Evolutionary conservation across 495 filamentous ascomycete species (phyloP).

Genomic region (Aspergillus bertholletiae): DNA sequence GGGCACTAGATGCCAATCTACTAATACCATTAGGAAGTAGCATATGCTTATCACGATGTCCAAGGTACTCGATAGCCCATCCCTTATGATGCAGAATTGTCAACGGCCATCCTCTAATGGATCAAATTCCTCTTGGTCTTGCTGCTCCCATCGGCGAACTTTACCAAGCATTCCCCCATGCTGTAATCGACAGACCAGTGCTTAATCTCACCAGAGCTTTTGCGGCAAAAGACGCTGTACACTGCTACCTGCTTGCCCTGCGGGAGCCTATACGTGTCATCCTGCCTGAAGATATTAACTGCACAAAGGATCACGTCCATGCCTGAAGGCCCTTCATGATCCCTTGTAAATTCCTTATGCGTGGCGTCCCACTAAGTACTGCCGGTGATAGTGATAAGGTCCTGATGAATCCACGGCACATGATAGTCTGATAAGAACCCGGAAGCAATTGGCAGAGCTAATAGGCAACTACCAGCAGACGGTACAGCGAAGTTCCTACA

Average conservation of each 20-base stretch:
- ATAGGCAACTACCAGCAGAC: too few relatives aligned
- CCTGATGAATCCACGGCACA: slow-evolving; percentile 8
- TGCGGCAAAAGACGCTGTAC: neutral
- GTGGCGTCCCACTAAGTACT: slow-evolving; percentile 7
- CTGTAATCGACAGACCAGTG: neutral
- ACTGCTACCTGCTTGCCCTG: neutral
- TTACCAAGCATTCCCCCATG: slow-evolving; percentile 2
- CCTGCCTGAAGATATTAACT: slow-evolving; percentile 20
- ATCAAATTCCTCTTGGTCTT: slow-evolving; percentile 8
- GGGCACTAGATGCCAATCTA: too few relatives aligned
- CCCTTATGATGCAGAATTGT: too few relatives aligned
- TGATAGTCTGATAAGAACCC: too few relatives aligned
- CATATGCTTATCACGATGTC: too few relatives aligned
- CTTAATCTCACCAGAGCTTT: neutral
- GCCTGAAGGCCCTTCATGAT: neutral
- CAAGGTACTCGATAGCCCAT: too few relatives aligned
- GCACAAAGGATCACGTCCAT: slow-evolving; percentile 17
- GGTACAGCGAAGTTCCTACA: too few relatives aligned
- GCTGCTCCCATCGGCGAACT: neutral
- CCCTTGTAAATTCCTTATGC: neutral
- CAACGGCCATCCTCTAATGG: too few relatives aligned
- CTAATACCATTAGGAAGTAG: too few relatives aligned
- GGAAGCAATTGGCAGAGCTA: too few relatives aligned
- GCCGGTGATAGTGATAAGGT: neutral
- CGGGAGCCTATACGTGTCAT: slow-evolving; percentile 9